Conservation (phyloP, 768 basidiomycete genomes). For the Suillus decipiens region DNA sequence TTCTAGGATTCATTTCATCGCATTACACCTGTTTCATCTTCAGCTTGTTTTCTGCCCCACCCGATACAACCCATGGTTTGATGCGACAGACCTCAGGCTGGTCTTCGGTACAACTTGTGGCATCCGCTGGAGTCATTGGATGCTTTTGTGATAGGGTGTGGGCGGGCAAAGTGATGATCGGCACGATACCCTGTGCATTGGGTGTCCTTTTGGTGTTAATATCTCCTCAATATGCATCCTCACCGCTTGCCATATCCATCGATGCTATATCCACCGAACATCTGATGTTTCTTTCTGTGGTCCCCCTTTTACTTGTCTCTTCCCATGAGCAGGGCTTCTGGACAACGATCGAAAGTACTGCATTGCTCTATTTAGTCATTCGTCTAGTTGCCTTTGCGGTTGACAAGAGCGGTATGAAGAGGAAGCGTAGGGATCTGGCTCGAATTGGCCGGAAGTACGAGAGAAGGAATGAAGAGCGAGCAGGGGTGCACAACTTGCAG, state of each 20-base stretch:
- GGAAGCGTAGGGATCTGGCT: not conserved
- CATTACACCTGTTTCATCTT: not conserved
- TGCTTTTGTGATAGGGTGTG: not conserved
- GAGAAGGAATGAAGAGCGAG: not conserved
- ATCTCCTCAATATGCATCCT: not conserved
- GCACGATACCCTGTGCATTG: not conserved
- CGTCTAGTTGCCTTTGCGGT: not conserved
- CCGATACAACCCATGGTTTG: not conserved
- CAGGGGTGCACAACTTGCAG: no score
- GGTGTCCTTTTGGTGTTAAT: not conserved
- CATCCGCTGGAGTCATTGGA: not conserved
- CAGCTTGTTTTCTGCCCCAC: not conserved
- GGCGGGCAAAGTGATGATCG: not conserved
- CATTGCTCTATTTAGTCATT: not conserved
- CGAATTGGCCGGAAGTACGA: not conserved
- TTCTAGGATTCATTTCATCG: not conserved
- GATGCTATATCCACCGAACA: not conserved
- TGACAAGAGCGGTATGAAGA: not conserved
- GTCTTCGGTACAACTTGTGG: not conserved
- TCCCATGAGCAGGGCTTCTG: not conserved
- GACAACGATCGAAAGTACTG: not conserved
- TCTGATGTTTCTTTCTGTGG: not conserved
- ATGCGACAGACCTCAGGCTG: not conserved
- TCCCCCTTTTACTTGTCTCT: not conserved
- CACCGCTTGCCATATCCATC: not conserved